Evolutionary conservation across 2,329 filamentous ascomycete genomes (phyloP).

Genomic region (Epichloe baconii): DNA sequence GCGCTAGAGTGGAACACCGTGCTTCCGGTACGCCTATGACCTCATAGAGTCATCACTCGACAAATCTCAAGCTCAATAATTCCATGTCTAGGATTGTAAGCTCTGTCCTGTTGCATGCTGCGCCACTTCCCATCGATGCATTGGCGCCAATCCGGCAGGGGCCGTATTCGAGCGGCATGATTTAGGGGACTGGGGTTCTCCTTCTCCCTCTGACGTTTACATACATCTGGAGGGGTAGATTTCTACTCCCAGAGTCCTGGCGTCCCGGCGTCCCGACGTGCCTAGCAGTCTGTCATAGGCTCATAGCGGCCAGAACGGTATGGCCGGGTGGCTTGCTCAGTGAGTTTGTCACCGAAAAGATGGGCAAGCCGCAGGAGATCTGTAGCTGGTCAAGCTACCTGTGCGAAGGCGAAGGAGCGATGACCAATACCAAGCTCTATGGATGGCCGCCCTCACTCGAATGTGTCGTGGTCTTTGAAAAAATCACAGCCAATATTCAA

Average conservation of each 20-base stretch:
- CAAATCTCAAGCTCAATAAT: neutral
- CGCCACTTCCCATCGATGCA: neutral
- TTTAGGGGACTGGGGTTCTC: neutral
- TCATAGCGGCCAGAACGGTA: neutral
- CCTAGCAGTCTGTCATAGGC: no score
- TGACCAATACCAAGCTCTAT: no score
- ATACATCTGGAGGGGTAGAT: neutral
- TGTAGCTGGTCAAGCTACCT: no score
- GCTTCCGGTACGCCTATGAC: neutral
- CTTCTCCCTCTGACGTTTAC: neutral
- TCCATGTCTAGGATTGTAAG: neutral
- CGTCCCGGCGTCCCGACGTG: no score
- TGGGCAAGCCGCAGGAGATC: no score
- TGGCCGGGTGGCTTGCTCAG: neutral
- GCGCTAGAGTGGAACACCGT: neutral
- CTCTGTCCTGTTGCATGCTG: neutral
- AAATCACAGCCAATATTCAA: neutral
- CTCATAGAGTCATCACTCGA: constrained; percentile 1
- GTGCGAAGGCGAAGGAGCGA: no score
- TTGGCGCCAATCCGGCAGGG: neutral
- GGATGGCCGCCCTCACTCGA: no score
- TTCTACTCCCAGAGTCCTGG: neutral
- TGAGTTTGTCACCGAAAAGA: neutral
- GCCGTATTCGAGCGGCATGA: neutral
- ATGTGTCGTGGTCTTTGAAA: no score